A percentile compares a stretch with the other conserved stretches of the same genome.
These are phyloP conservation scores for Lyophyllum decastes DNA, from an alignment of 768 basidiomycete species.

Conservation along the genomic window DNA sequence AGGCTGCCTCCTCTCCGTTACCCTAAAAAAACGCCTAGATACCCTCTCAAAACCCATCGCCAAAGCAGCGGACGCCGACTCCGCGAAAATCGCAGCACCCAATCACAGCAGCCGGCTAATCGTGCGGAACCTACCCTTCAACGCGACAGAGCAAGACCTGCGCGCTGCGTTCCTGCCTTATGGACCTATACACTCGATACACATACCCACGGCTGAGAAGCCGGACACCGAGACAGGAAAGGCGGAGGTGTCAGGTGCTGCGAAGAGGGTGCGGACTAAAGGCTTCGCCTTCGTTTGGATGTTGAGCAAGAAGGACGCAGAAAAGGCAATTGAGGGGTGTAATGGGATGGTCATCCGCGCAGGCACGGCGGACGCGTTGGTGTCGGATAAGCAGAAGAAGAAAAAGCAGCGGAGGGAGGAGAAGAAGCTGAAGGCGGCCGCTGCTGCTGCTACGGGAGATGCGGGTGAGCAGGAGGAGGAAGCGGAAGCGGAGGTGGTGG, in stretches of 20 bases:
- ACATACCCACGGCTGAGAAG: constrained; percentile 59
- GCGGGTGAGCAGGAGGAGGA: constrained; percentile 36
- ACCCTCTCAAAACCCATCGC: constrained; percentile 50
- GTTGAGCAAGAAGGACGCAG: constrained; percentile 81
- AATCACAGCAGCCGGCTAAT: constrained; percentile 83
- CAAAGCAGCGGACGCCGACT: constrained; percentile 21
- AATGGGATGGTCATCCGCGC: constrained; percentile 74
- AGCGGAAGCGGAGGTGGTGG: constrained; percentile 35
- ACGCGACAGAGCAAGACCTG: constrained; percentile 83
- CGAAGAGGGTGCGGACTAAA: constrained; percentile 44
- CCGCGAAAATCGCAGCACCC: constrained; percentile 40
- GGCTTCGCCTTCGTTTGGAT: constrained; percentile 98
- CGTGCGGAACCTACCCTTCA: constrained; percentile 85
- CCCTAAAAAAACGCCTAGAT: constrained; percentile 85
- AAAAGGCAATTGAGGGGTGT: constrained; percentile 74
- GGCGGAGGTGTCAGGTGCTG: constrained; percentile 26
- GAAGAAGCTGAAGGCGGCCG: constrained; percentile 43
- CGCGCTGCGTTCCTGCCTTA: constrained; percentile 84
- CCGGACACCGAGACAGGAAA: constrained; percentile 24
- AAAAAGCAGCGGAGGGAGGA: constrained; percentile 62
- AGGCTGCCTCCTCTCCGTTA: constrained; percentile 81
- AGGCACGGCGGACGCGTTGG: constrained; percentile 58
- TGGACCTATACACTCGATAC: constrained; percentile 85
- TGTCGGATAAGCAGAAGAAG: constrained; percentile 65
- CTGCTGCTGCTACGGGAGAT: constrained; percentile 34